These are phyloP conservation scores for Arthrobotrys musiformis DNA, from an alignment of 2,329 filamentous ascomycete genomes.

Conservation along the genomic window DNA sequence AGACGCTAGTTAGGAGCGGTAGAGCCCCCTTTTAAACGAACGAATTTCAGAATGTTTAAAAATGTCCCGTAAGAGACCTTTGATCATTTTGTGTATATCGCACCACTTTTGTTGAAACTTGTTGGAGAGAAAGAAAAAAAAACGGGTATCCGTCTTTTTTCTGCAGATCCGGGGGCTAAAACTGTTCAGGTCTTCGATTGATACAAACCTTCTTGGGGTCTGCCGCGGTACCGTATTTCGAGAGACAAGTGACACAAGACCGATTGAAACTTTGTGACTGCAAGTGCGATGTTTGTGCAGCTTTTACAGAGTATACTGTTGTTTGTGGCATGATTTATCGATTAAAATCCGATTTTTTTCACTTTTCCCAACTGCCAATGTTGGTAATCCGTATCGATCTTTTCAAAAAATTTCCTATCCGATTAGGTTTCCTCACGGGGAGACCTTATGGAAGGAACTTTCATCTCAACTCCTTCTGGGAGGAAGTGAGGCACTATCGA, in stretches of 20 bases:
- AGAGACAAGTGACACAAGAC: constrained; percentile 34
- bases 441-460: constrained; percentile 11
- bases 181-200: constrained; percentile 5
- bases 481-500: constrained; percentile 19
- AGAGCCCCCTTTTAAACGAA: constrained; percentile 53
- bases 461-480: constrained; percentile 25
- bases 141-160: not conserved
- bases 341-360: not conserved
- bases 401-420: not conserved
- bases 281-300: constrained; percentile 1
- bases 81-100: constrained; percentile 31
- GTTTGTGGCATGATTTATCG: constrained; percentile 6
- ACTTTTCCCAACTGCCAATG: not conserved
- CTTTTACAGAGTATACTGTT: not conserved
- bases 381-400: constrained; percentile 4
- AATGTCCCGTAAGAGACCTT: constrained; percentile 12
- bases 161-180: constrained; percentile 2
- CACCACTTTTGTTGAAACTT: constrained; percentile 10
- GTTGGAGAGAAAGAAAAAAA: not conserved
- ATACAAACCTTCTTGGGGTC: not conserved
- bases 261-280: constrained; percentile 38
- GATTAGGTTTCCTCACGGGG: not conserved
- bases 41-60: constrained; percentile 32
- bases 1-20: constrained; percentile 36
- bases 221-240: not conserved